phyloP scores from a whole-genome alignment of 2,329 filamentous ascomycete species.

The Apiospora sp. region DNA sequence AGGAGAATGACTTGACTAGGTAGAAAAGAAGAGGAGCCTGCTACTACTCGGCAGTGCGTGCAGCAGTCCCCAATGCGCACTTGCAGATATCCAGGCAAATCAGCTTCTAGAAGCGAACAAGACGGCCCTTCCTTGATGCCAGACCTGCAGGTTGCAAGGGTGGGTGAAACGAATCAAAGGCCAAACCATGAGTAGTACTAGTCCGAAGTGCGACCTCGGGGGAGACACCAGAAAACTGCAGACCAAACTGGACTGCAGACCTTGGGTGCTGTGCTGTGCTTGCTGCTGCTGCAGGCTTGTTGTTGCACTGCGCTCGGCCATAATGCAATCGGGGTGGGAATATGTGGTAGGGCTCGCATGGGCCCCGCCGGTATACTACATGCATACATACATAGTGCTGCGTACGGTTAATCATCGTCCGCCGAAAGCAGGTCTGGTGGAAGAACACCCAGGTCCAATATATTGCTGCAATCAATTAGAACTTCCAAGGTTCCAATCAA shows the following conservation, averaged over 20 bases:
- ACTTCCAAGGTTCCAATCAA: not conserved
- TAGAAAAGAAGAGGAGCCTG: too few relatives aligned
- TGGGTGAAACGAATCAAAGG: conserved; percentile 20
- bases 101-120: conserved; percentile 27
- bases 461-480: not conserved
- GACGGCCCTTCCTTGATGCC: conserved; percentile 14
- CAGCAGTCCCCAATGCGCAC: not conserved
- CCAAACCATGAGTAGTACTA: conserved; percentile 7
- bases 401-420: not conserved
- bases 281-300: not conserved
- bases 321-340: not conserved
- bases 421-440: conserved; percentile 11
- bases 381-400: not conserved
- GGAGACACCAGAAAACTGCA: not conserved
- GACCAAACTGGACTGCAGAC: not conserved
- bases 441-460: not conserved
- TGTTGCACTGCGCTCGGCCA: not conserved
- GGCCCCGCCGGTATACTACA: not conserved
- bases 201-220: conserved; percentile 15
- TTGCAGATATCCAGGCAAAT: conserved; percentile 28
- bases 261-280: not conserved
- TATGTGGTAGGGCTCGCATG: not conserved
- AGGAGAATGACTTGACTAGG: not conserved
- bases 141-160: conserved; percentile 16
- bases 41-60: too few relatives aligned